Evolutionary conservation across 345 rosid genomes (phyloP).

Genomic region (Salix brachista): DNA sequence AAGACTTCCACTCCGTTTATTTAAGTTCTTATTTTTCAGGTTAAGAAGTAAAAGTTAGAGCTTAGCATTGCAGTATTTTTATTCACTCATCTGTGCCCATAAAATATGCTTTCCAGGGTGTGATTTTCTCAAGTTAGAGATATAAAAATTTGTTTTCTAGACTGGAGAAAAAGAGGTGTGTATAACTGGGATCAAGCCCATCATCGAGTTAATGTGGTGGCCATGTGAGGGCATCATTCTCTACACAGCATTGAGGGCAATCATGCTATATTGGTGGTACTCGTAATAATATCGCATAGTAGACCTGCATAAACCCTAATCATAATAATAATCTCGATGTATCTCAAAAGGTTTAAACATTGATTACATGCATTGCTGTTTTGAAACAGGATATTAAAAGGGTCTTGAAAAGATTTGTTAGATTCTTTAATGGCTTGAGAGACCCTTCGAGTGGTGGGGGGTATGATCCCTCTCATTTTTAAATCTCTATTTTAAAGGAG

Average conservation of each 20-base stretch:
- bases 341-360: neutral
- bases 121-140: too few species aligned
- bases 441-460: constrained; percentile 82
- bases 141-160: too few species aligned
- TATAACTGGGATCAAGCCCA: too few species aligned
- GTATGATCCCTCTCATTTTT: constrained; percentile 11
- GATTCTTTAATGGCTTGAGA: constrained; percentile 68
- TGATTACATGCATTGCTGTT: neutral
- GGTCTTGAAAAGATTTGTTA: constrained; percentile 50
- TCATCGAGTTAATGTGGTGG: constrained; percentile 39
- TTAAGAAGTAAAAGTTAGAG: too few species aligned
- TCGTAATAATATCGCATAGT: neutral
- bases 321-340: neutral
- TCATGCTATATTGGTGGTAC: neutral
- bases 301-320: neutral
- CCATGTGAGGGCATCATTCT: constrained; percentile 28
- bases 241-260: neutral
- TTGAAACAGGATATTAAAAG: constrained; percentile 38
- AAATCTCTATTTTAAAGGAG: neutral
- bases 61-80: too few species aligned
- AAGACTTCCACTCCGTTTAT: too few species aligned
- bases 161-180: too few species aligned
- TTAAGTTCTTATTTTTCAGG: too few species aligned
- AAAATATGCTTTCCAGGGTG: too few species aligned
- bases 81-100: too few species aligned